Evolutionary conservation across 1,139 yeast species (phyloP).

Genomic region (Protomyces pachydermus): DNA sequence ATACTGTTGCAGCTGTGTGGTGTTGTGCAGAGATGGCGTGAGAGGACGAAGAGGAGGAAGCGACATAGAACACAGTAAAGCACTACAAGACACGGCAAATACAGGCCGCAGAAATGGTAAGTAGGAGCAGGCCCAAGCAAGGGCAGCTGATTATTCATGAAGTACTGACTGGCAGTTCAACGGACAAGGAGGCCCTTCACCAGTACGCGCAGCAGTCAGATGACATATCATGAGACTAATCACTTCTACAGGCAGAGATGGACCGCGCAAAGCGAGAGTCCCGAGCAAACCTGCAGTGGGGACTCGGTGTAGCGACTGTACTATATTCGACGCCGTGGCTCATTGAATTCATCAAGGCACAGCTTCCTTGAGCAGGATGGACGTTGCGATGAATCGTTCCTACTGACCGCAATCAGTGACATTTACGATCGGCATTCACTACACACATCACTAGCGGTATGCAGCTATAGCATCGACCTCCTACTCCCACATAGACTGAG

Average conservation of each 20-base stretch:
- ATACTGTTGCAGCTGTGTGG: background rate
- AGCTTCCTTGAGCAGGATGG: slow-evolving; percentile 5
- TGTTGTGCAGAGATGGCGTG: background rate
- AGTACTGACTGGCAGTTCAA: slow-evolving; percentile 2
- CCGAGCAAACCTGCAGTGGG: slow-evolving; percentile 18
- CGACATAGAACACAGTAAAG: no score
- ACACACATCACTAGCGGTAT: no score
- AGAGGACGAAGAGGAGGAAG: background rate
- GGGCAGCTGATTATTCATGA: background rate
- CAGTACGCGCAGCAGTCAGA: background rate
- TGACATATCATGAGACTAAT: background rate
- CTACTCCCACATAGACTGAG: no score
- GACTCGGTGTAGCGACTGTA: slow-evolving; percentile 6
- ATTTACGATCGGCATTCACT: no score
- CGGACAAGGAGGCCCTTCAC: slow-evolving; percentile 24
- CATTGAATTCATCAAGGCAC: slow-evolving; percentile 16
- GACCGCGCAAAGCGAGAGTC: slow-evolving; percentile 21
- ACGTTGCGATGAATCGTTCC: no score
- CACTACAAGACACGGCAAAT: background rate
- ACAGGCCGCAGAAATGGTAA: no score
- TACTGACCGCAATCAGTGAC: no score
- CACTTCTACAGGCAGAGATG: slow-evolving; percentile 10
- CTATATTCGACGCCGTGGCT: slow-evolving; percentile 23
- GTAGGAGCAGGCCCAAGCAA: no score
- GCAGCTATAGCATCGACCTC: no score